Percentiles rank a stretch among this genome's conserved stretches.
phyloP scores from a whole-genome alignment of 2,329 filamentous ascomycete species.

The Sarocladium oryzae region DNA sequence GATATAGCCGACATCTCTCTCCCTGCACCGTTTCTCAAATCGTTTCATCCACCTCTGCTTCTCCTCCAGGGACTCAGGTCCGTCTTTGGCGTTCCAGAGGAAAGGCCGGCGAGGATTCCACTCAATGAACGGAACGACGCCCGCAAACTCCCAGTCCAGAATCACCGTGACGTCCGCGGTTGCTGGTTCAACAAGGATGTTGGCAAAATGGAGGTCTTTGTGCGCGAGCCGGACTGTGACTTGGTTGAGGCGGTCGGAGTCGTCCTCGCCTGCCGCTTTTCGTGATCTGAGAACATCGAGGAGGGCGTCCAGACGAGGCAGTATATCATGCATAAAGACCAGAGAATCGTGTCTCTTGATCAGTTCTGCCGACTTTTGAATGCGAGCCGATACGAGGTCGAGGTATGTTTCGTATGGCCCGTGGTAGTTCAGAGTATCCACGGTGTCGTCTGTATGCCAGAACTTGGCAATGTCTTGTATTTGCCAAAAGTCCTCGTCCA shows the following conservation, averaged over 20 bases:
- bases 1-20: neutral
- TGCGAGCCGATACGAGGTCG: neutral
- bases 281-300: neutral
- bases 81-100: neutral
- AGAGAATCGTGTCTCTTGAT: neutral
- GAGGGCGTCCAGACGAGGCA: neutral
- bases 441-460: neutral
- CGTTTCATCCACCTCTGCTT: neutral
- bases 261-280: neutral
- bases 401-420: neutral
- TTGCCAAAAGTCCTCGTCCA: constrained; percentile 3
- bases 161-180: constrained; percentile 41
- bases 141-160: constrained; percentile 47
- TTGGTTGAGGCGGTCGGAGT: neutral
- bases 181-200: constrained; percentile 25
- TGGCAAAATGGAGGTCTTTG: constrained; percentile 25
- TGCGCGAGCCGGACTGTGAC: constrained; percentile 20
- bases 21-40: neutral
- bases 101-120: neutral
- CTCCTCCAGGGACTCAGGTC: neutral
- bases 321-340: neutral
- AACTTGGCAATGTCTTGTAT: neutral
- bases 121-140: constrained; percentile 9
- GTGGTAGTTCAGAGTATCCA: neutral
- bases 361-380: neutral